Evolutionary conservation across 1,284 basidiomycete genomes (phyloP), one percentile per base, ranked within the genome.

Genomic region (Rhodotorula sp.): DNA sequence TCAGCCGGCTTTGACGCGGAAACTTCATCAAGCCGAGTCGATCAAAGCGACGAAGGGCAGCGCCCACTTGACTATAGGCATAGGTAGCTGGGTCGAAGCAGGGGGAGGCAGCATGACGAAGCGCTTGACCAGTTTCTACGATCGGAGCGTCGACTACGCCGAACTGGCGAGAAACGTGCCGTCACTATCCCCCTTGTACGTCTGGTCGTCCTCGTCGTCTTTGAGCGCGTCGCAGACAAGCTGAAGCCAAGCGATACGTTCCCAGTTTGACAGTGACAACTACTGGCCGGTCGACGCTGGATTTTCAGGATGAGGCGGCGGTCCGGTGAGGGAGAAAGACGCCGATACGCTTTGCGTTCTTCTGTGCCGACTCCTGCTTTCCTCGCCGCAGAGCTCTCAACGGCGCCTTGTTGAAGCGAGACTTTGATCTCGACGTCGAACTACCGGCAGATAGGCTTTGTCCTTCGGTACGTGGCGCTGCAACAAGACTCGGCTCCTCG

Each of bases 361-460:
- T 18, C 15, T 39, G 57, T 16, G 5, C 21, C 20, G 39, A 12
- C 10, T 16, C 2, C 16, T n/a, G 18, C 23, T 10, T 8, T 7
- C 43, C 15, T 60, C 21, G n/a, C 14, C 58, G 48, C 71, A 91
- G 92, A 77, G 84, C 86, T 43, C 83, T 96, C 70, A 94, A 92
- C 1, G 84, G 88, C 72, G 90, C 91, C 0, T 83, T 96, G 23
- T 84, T 95, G 29, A 82, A 85, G 71, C 85, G 88, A 26, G 92
- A 95, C 80, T 95, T 93, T 78, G 81, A 83, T 0, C 79, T 96
- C 56, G 81, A 83, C 29, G 75, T 95, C 0, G 78, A 83, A 6
- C 80, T 96, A 14, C 88, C 91, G 1, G 80, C 84, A 1, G 86
- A 92, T 80, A 83, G 93, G 64, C 82, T 97, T 5, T 96, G 93